phyloP scores from a whole-genome alignment of 2,329 filamentous ascomycete species.

The Epichloe elymi region DNA sequence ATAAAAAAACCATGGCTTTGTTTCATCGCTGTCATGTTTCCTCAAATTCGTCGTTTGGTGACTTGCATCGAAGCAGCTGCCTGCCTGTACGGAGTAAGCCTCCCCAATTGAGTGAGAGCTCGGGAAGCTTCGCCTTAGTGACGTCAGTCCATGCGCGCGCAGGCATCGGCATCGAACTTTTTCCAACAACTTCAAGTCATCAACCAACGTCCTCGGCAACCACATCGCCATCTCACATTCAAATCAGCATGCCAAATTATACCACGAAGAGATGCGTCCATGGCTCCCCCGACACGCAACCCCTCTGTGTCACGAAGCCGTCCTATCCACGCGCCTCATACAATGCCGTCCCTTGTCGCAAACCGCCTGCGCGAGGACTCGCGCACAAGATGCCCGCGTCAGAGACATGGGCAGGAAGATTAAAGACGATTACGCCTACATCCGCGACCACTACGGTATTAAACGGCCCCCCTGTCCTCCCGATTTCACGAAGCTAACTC shows the following conservation, averaged over 20 bases:
- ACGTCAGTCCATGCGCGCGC: too few relatives aligned
- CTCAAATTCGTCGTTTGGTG: too few relatives aligned
- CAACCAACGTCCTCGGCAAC: neutral
- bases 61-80: too few relatives aligned
- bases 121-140: too few relatives aligned
- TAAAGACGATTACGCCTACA: constrained; percentile 31
- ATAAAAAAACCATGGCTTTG: neutral
- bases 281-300: neutral
- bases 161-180: too few relatives aligned
- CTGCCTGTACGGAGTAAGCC: too few relatives aligned
- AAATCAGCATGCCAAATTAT: neutral
- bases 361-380: neutral
- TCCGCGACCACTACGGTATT: constrained; percentile 31
- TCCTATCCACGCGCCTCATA: neutral
- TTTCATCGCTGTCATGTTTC: too few relatives aligned
- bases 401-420: constrained; percentile 18
- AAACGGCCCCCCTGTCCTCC: constrained; percentile 3
- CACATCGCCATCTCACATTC: neutral
- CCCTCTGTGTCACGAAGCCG: neutral
- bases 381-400: constrained; percentile 3
- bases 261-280: neutral
- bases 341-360: neutral
- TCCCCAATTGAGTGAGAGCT: too few relatives aligned
- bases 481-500: neutral
- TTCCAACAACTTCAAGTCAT: too few relatives aligned